Evolutionary conservation across 164 flowering plant species (phyloP).

Genomic region (Stephania cephalantha): DNA sequence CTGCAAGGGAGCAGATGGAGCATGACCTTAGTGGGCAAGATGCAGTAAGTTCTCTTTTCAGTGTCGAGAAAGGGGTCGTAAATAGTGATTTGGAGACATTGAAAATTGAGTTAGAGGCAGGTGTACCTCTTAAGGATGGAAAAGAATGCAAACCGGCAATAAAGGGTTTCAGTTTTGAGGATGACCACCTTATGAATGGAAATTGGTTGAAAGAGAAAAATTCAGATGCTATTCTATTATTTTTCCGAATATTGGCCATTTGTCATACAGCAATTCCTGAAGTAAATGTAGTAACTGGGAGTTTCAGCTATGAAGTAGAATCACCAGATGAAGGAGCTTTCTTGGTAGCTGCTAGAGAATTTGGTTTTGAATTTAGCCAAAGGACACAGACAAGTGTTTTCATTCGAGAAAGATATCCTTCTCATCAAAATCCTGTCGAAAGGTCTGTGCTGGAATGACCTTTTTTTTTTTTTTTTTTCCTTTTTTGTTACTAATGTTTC

Average conservation of each 20-base stretch:
- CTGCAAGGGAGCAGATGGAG: constrained; percentile 77
- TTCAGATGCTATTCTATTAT: constrained; percentile 39
- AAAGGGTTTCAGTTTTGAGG: constrained; percentile 86
- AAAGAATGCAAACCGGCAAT: constrained; percentile 33
- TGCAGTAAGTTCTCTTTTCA: constrained; percentile 13
- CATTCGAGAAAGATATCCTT: constrained; percentile 56
- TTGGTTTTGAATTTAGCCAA: constrained; percentile 82
- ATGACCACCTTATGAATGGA: constrained; percentile 62
- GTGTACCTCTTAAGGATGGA: constrained; percentile 36
- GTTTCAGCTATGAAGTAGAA: constrained; percentile 73
- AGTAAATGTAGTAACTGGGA: constrained; percentile 62
- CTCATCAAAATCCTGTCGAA: constrained; percentile 40
- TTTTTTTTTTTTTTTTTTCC: constrained; percentile 1
- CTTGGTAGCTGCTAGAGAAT: constrained; percentile 91
- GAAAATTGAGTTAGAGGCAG: constrained; percentile 62
- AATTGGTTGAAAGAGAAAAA: constrained; percentile 70
- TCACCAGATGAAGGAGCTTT: constrained; percentile 97
- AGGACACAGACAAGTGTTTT: constrained; percentile 75
- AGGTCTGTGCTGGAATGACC: constrained; percentile 37
- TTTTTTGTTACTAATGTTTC: neutral
- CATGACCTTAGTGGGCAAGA: constrained; percentile 40
- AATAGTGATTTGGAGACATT: constrained; percentile 17
- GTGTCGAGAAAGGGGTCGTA: constrained; percentile 15
- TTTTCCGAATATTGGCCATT: constrained; percentile 72
- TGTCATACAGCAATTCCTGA: constrained; percentile 96